Conservation (phyloP, 495 filamentous ascomycete species). For the Aspergillus panamensis region DNA sequence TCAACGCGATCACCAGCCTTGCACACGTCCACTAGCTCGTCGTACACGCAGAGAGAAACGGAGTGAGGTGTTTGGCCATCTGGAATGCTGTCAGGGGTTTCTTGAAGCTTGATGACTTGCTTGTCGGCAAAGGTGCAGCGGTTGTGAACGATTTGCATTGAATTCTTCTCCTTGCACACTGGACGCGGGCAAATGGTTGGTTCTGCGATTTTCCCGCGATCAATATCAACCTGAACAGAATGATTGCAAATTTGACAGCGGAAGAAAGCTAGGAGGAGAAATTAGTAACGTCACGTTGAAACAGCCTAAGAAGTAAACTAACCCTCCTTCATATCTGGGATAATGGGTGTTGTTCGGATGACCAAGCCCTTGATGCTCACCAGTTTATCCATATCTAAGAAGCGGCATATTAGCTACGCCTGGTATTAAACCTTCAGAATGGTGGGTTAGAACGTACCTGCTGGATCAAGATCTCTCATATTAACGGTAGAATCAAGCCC, state of each 20-base stretch:
- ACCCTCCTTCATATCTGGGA: constrained; percentile 95
- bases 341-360: constrained; percentile 91
- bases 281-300: neutral
- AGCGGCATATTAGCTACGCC: constrained; percentile 17
- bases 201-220: constrained; percentile 93
- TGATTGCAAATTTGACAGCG: constrained; percentile 89
- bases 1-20: constrained; percentile 96
- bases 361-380: constrained; percentile 95
- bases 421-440: neutral
- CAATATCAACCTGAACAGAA: constrained; percentile 83
- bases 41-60: constrained; percentile 92
- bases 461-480: constrained; percentile 90
- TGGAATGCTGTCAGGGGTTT: constrained; percentile 91
- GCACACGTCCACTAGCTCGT: constrained; percentile 95
- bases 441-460: constrained; percentile 45
- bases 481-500: constrained; percentile 86
- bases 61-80: constrained; percentile 97
- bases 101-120: constrained; percentile 97
- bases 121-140: constrained; percentile 93
- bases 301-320: constrained; percentile 15
- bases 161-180: constrained; percentile 82
- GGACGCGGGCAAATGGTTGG: constrained; percentile 84
- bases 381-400: constrained; percentile 86
- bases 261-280: constrained; percentile 67
- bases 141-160: constrained; percentile 98